These are phyloP conservation scores for Citrus hindsii DNA, from an alignment of 345 rosid species.

Conservation along the genomic window DNA sequence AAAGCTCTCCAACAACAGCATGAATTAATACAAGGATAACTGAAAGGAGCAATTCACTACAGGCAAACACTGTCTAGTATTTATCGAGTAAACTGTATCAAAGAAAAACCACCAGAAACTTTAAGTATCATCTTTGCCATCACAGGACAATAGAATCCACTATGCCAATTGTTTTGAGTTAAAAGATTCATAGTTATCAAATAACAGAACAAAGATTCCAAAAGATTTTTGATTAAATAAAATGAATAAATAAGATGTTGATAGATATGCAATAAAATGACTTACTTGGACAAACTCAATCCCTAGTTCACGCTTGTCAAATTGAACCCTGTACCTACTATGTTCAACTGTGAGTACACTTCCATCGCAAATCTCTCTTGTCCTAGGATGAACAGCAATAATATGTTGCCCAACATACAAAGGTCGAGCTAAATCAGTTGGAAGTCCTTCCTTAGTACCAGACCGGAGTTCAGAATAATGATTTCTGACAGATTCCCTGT, in stretches of 20 bases:
- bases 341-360: constrained; percentile 70
- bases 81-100: background rate
- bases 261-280: constrained; percentile 1
- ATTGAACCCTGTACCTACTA: constrained; percentile 56
- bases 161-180: background rate
- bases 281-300: constrained; percentile 77
- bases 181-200: background rate
- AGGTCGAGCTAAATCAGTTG: constrained; percentile 78
- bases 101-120: background rate
- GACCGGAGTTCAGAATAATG: constrained; percentile 70
- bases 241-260: constrained; percentile 1
- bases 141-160: background rate
- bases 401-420: constrained; percentile 73
- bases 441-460: constrained; percentile 72
- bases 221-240: background rate
- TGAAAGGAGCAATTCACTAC: background rate
- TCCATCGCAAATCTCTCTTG: constrained; percentile 70
- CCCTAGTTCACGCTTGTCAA: constrained; percentile 60
- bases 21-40: background rate
- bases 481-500: constrained; percentile 70
- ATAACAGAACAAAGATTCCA: background rate
- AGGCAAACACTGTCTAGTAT: background rate
- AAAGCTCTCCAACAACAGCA: background rate
- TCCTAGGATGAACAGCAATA: constrained; percentile 65
- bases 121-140: background rate